A percentile compares a stretch with the other conserved stretches of the same genome.
phyloP scores from a whole-genome alignment of 768 basidiomycete genomes.

The Cystofilobasidium bisporidii region DNA sequence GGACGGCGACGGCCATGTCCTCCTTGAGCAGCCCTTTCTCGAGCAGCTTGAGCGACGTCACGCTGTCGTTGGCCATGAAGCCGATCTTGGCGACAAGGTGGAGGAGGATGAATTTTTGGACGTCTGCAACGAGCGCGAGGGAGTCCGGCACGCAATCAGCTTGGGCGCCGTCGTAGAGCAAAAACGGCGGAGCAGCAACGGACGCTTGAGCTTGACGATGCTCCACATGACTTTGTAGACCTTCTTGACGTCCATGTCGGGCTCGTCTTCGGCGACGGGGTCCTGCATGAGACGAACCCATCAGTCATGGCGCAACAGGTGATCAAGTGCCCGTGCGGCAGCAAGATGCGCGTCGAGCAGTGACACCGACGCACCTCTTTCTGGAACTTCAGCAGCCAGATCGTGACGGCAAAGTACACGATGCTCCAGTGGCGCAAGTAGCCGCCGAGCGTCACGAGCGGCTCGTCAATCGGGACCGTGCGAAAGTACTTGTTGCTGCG shows the following conservation, averaged over 20 bases:
- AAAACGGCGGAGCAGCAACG: conserved; percentile 34
- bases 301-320: too few species aligned
- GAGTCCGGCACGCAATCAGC: too few species aligned
- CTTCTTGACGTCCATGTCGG: conserved; percentile 77
- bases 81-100: conserved; percentile 90
- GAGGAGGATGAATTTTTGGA: conserved; percentile 74
- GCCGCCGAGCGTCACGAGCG: conserved; percentile 51
- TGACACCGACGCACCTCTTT: conserved; percentile 56
- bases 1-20: conserved; percentile 86
- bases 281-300: conserved; percentile 46
- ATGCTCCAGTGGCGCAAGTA: conserved; percentile 82
- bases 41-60: conserved; percentile 82
- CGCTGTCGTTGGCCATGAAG: conserved; percentile 86
- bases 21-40: conserved; percentile 94
- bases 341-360: too few species aligned
- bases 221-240: conserved; percentile 94
- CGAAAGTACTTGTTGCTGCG: conserved; percentile 46
- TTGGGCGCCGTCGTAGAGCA: not conserved
- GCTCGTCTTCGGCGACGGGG: conserved; percentile 57
- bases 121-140: conserved; percentile 49
- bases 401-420: conserved; percentile 69
- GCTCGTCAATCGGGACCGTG: conserved; percentile 39
- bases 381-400: conserved; percentile 79
- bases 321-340: too few species aligned
- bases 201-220: conserved; percentile 83